Base-by-base conservation (phyloP, 129 eudicot species). In the Sambucus nigra region DNA sequence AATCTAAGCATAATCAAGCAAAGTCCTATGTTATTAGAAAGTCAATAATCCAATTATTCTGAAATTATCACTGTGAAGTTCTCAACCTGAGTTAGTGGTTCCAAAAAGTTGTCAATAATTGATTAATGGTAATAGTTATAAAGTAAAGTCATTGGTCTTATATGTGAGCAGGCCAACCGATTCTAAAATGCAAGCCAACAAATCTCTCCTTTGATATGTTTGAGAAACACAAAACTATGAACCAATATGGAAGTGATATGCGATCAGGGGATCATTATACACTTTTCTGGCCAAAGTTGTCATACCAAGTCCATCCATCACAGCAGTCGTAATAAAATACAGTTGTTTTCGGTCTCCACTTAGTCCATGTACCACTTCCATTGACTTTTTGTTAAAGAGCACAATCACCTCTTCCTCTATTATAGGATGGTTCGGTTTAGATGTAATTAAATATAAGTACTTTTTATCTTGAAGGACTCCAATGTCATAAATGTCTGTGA, bases 251-350 rank as follows among this genome's bases (percentile, higher is more conserved):
- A 72, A 72, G 45, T 65, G 63, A 58, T 51, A 13, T 25, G 11
- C 26, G 2, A 58, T 45, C 31, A n/a, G n/a, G n/a, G n/a, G n/a
- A n/a, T n/a, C n/a, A n/a, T n/a, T n/a, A n/a, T n/a, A n/a, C n/a
- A n/a, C n/a, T n/a, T n/a, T n/a, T n/a, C n/a, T n/a, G n/a, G n/a
- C n/a, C n/a, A n/a, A n/a, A n/a, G n/a, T n/a, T 15, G 79, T 67
- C 67, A 67, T 73, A 25, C 79, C 79, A 18, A 67, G 25, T 19
- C 79, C 79, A 16, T 70, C 67, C 70, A 68, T 68, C 19, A 74
- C 80, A 57, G 68, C 67, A 49, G 68, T 62, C 20, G 71, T 44
- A 53, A 74, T 63, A 25, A 62, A 4, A 0, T 68, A 67, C 35
- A 63, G 42, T 42, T 68, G 28, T 41, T 51, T 62, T 22, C 26